Conservation (phyloP, 2,329 filamentous ascomycete species). For the Exophiala lecanii-corni region DNA sequence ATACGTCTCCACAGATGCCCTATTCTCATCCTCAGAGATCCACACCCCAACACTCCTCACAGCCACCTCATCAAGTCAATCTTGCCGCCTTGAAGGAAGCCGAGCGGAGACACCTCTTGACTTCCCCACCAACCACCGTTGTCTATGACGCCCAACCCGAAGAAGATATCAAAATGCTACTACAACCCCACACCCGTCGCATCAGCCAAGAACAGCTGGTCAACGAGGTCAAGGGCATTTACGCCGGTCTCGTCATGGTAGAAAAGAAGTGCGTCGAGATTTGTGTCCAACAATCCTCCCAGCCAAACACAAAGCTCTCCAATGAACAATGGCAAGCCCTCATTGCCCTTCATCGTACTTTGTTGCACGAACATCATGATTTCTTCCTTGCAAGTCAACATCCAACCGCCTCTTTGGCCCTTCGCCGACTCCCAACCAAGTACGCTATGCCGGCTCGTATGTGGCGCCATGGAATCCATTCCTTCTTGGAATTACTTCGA, state of each 20-base stretch:
- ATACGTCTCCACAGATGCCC: constrained; percentile 11
- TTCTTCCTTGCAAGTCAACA: constrained; percentile 87
- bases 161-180: constrained; percentile 8
- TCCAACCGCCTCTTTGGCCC: constrained; percentile 64
- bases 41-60: background rate
- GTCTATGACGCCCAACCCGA: constrained; percentile 6
- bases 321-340: constrained; percentile 77
- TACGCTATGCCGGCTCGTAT: constrained; percentile 93
- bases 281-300: constrained; percentile 57
- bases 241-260: constrained; percentile 42
- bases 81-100: background rate
- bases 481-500: constrained; percentile 71
- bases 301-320: constrained; percentile 49
- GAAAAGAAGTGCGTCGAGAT: constrained; percentile 85
- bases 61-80: background rate
- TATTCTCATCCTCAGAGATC: constrained; percentile 1
- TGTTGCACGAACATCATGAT: constrained; percentile 78
- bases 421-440: constrained; percentile 67
- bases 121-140: background rate
- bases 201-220: constrained; percentile 76
- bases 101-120: background rate
- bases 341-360: constrained; percentile 73
- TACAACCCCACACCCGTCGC: constrained; percentile 60
- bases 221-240: constrained; percentile 69
- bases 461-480: constrained; percentile 91